phyloP scores from a whole-genome alignment of 2,329 filamentous ascomycete genomes.

The Pseudogymnoascus sp. region DNA sequence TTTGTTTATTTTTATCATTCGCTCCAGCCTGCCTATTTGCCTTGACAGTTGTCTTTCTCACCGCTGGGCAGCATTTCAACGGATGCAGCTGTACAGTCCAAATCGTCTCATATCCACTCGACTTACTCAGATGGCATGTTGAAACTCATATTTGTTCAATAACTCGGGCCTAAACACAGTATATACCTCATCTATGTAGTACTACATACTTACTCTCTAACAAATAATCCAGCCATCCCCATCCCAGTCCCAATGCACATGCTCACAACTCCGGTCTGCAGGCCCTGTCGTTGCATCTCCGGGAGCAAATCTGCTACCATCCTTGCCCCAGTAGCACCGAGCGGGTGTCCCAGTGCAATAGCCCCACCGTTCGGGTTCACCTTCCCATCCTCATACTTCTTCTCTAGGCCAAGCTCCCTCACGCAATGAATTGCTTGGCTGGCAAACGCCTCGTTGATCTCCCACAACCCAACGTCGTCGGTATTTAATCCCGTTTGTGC shows the following conservation, averaged over 20 bases:
- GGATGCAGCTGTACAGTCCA: background rate
- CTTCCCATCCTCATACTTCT: constrained; percentile 52
- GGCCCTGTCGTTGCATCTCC: constrained; percentile 56
- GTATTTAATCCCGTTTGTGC: constrained; percentile 55
- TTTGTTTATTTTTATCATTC: background rate
- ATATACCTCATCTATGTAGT: constrained; percentile 1
- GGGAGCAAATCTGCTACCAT: constrained; percentile 61
- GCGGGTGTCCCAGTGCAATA: constrained; percentile 86
- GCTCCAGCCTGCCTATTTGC: background rate
- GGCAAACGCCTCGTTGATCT: constrained; percentile 81
- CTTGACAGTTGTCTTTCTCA: background rate
- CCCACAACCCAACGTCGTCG: constrained; percentile 74
- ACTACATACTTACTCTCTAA: constrained; percentile 44
- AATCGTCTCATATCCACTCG: background rate
- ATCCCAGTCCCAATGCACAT: constrained; percentile 87
- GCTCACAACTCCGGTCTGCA: constrained; percentile 75
- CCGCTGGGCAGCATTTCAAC: background rate
- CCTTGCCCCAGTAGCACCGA: constrained; percentile 79
- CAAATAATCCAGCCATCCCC: constrained; percentile 64
- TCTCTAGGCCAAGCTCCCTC: constrained; percentile 58
- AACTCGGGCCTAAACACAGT: background rate
- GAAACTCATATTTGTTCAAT: background rate
- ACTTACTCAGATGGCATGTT: background rate
- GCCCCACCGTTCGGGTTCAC: constrained; percentile 91
- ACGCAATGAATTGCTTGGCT: constrained; percentile 63